Base-by-base conservation (phyloP, 345 rosid genomes). In the Brassica juncea region DNA sequence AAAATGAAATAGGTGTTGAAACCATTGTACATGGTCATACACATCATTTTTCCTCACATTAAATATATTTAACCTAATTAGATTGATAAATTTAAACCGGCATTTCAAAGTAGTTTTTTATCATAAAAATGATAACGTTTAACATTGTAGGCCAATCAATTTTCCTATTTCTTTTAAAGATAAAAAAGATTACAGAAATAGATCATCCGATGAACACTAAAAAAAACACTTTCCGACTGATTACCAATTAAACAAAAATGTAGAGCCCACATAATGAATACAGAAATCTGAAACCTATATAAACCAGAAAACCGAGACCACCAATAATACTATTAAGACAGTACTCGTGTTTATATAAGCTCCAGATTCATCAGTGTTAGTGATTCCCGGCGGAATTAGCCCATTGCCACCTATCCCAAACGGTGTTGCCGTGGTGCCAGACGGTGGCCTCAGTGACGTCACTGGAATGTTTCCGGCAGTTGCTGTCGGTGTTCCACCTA, bases 301-400 rank as follows among this genome's bases (percentile, higher is more conserved):
- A 67, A 73, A 73, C 74, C 70, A 73, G 44, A 73, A 73, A 79
- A 68, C 2, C 34, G 70, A 73, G 49, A 52, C 49, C 11, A 74
- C 19, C 15, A 73, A 79, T 68, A 60, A 61, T 73, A 44, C 19
- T 59, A 60, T 25, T 25, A 58, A 49, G 58, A 73, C 34, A 12
- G 35, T 60, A 68, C n/a, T 35, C 39, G 6, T 68, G 54, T 78
- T 72, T 59, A 0, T 66, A 35, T 61, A 79, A 74, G 74, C 74
- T 79, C 70, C 66, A 35, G 82, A 79, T 60, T 79, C 82, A 79
- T 79, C 78, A 21, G 82, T 73, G 65, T 31, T 35, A 11, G 74
- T 68, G 34, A 74, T 79, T 79, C 82, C 82, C 15, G 72, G 49
- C 52, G 82, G 74, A 73, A 11, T 61, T 62, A 79, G 66, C 15